Percentiles rank a stretch among this genome's conserved stretches.
Evolutionary conservation across 768 basidiomycete species (phyloP).

Genomic region (Russula sp.): DNA sequence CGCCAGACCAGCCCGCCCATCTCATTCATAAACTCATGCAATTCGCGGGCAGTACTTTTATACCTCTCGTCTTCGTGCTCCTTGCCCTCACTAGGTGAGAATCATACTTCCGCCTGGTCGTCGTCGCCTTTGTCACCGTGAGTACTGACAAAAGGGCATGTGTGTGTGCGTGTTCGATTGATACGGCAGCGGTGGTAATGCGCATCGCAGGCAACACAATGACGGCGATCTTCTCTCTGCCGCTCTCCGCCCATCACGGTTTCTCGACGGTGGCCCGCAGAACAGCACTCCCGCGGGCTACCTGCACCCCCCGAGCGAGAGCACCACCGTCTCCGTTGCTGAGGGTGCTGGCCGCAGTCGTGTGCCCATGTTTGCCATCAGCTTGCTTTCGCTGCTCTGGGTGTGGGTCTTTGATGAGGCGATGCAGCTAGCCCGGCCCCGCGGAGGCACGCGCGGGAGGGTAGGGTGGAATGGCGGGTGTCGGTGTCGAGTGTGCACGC

Average conservation of each 20-base stretch:
- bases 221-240: background rate
- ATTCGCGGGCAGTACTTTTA: background rate
- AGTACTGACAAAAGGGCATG: background rate
- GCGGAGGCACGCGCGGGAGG: background rate
- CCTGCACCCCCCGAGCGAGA: background rate
- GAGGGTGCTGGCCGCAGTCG: background rate
- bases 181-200: background rate
- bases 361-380: background rate
- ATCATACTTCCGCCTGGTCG: background rate
- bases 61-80: background rate
- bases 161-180: background rate
- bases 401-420: constrained; percentile 1
- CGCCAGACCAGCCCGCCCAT: background rate
- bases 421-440: background rate
- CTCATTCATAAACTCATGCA: constrained; percentile 7
- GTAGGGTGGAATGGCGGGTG: background rate
- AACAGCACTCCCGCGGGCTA: background rate
- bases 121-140: background rate
- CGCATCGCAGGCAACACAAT: background rate
- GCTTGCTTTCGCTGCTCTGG: constrained; percentile 10
- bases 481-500: constrained; percentile 19
- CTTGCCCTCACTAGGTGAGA: constrained; percentile 9
- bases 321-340: background rate
- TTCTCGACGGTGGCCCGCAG: background rate
- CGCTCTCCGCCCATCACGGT: background rate